Evolutionary conservation across 352 stramenopile genomes (phyloP).

Genomic region (Phytopythium aichiense): DNA sequence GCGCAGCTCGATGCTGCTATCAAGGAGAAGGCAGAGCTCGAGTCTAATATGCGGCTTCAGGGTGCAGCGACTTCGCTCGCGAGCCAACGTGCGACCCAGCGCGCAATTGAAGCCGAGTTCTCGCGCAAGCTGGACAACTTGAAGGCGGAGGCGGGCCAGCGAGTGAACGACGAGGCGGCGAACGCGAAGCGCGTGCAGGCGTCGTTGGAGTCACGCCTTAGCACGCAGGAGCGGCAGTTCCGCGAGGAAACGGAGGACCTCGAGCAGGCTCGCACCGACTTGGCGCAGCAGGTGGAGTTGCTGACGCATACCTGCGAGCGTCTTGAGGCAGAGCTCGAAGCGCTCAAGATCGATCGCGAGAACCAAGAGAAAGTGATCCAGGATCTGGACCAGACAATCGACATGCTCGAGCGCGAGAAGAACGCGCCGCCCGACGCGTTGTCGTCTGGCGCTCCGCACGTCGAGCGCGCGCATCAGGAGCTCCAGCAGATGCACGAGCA

Average conservation of each 20-base stretch:
- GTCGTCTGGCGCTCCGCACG: conserved; percentile 13
- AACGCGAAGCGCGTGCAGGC: conserved; percentile 40
- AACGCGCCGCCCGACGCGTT: conserved; percentile 8
- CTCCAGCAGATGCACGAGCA: conserved; percentile 33
- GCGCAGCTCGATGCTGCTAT: conserved; percentile 28
- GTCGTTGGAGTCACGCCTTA: conserved; percentile 25
- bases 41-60: conserved; percentile 19
- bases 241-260: conserved; percentile 18
- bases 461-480: conserved; percentile 24
- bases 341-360: conserved; percentile 40
- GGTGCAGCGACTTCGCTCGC: conserved; percentile 7
- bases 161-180: conserved; percentile 37
- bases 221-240: conserved; percentile 18
- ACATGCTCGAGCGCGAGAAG: conserved; percentile 26
- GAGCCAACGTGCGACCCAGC: conserved; percentile 17
- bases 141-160: conserved; percentile 30
- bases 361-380: conserved; percentile 34
- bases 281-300: conserved; percentile 23
- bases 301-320: conserved; percentile 20
- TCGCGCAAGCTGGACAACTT: conserved; percentile 38
- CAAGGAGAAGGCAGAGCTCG: conserved; percentile 34
- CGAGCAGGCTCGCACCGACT: conserved; percentile 18
- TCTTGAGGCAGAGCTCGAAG: conserved; percentile 29
- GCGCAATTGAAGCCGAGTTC: conserved; percentile 24
- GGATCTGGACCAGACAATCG: conserved; percentile 37